Evolutionary conservation across 1,284 basidiomycete species (phyloP).

Genomic region (Ustilago vetiveriae): DNA sequence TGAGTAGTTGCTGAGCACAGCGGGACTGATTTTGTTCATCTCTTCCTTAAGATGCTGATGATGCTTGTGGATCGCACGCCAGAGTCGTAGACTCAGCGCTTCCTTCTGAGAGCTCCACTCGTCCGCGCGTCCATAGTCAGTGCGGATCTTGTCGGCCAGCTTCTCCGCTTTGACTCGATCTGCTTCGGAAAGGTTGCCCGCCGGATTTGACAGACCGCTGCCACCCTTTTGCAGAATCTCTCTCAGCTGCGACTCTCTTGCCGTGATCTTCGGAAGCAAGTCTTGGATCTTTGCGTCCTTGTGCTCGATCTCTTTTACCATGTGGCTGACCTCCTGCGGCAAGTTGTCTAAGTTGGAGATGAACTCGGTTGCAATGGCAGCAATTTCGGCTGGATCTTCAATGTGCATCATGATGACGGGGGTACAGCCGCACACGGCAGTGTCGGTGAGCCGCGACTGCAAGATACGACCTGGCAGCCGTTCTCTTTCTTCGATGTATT

Average conservation of each 20-base stretch:
- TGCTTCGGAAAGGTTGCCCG: conserved; percentile 44
- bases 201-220: conserved; percentile 26
- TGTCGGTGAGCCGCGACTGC: background rate
- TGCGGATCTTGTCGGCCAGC: conserved; percentile 54
- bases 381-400: conserved; percentile 65
- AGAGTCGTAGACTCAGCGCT: conserved; percentile 48
- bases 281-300: conserved; percentile 65
- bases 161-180: conserved; percentile 58
- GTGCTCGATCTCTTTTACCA: conserved; percentile 65
- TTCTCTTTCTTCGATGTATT: too few species aligned
- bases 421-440: background rate
- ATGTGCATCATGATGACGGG: conserved; percentile 40
- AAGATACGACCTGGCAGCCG: too few species aligned
- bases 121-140: conserved; percentile 60
- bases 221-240: conserved; percentile 47
- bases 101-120: conserved; percentile 62
- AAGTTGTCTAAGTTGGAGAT: conserved; percentile 63
- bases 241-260: conserved; percentile 55
- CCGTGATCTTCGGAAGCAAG: conserved; percentile 54
- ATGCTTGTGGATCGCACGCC: conserved; percentile 56
- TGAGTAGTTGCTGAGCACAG: conserved; percentile 55
- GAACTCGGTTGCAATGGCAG: conserved; percentile 62
- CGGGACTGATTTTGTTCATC: conserved; percentile 54
- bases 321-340: conserved; percentile 62
- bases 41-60: conserved; percentile 54